A percentile compares a stretch with the other conserved stretches of the same genome.
Conservation (phyloP, 306 rosid species). For the Acacia confusa region DNA sequence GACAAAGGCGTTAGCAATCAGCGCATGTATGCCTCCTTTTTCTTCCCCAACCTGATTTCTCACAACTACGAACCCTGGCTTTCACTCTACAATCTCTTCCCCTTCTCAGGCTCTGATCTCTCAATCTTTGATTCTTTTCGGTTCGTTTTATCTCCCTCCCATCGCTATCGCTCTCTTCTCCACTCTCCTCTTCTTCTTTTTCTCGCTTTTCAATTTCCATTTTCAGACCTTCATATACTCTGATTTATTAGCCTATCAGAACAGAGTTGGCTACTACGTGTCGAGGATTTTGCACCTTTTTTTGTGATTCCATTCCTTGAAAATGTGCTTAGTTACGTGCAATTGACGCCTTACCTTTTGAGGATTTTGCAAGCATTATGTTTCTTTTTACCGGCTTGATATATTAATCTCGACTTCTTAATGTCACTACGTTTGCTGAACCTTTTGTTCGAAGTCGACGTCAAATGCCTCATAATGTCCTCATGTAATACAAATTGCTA, state of each 20-base stretch:
- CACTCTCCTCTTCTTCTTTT: background rate
- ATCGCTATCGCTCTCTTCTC: background rate
- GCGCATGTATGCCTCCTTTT: background rate
- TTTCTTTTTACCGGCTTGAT: background rate
- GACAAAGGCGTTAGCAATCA: background rate
- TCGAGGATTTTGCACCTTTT: background rate
- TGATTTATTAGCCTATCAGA: background rate
- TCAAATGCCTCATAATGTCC: background rate
- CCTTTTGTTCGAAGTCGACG: background rate
- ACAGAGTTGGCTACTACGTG: background rate
- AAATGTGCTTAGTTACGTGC: background rate
- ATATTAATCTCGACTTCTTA: background rate
- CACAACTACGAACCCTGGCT: slow-evolving; percentile 1
- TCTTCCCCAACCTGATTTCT: background rate
- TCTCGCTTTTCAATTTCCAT: background rate
- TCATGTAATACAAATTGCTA: background rate
- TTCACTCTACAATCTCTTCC: background rate
- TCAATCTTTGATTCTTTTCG: background rate
- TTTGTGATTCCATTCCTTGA: background rate
- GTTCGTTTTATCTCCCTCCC: background rate
- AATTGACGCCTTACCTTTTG: background rate
- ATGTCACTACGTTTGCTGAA: background rate
- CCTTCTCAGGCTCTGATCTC: background rate
- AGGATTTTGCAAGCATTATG: background rate
- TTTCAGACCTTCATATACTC: background rate